Evolutionary conservation across 164 flowering plant genomes (phyloP).

Genomic region (Annona squamosa): DNA sequence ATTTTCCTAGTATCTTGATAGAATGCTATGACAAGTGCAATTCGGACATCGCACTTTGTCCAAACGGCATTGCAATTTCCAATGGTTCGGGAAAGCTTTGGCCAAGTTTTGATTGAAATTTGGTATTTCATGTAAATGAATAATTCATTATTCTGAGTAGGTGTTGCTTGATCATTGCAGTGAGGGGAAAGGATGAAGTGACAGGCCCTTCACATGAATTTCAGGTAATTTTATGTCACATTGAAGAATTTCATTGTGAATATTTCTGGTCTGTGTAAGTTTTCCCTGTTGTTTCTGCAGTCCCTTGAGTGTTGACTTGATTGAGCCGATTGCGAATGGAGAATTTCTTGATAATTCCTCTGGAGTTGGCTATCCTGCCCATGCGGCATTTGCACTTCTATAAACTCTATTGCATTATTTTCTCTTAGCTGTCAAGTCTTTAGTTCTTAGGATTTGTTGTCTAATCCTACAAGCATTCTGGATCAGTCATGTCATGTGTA

Average conservation of each 20-base stretch:
- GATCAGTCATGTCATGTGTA: not conserved
- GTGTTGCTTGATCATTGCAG: constrained; percentile 27
- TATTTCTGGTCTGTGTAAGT: not conserved
- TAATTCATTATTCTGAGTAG: constrained; percentile 4
- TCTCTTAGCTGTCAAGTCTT: not conserved
- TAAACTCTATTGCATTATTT: not conserved
- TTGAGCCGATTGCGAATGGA: not conserved
- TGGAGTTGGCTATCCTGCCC: not conserved
- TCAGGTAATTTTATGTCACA: constrained; percentile 33
- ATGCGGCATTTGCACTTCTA: not conserved
- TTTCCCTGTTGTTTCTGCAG: not conserved
- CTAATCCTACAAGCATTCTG: not conserved
- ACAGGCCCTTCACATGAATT: constrained; percentile 13
- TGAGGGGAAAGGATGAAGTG: constrained; percentile 17
- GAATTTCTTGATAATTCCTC: not conserved
- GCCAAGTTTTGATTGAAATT: not conserved
- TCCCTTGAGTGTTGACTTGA: not conserved
- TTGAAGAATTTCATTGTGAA: not conserved
- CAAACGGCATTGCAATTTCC: not conserved
- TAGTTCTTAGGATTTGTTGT: not conserved
- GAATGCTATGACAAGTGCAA: not conserved
- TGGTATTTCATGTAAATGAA: not conserved
- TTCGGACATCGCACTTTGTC: not conserved
- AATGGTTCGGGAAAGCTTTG: not conserved
- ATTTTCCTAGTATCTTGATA: not conserved